These are phyloP conservation scores for Tetrapisispora taiwanensis DNA, from an alignment of 805 yeast genomes.

Conservation along the genomic window DNA sequence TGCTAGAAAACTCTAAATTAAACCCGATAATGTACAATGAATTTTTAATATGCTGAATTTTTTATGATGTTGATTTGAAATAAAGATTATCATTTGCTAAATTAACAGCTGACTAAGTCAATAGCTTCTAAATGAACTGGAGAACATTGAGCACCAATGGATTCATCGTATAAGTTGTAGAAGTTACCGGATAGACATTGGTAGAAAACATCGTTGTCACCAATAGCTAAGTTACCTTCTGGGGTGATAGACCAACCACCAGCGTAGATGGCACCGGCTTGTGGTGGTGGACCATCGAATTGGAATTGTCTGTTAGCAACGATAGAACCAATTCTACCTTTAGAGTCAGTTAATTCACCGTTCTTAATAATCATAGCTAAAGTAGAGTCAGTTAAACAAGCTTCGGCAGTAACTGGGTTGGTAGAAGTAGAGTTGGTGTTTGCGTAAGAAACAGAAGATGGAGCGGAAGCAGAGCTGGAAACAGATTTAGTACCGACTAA, in stretches of 20 bases:
- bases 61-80: slow-evolving; percentile 8
- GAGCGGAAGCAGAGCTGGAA: neutral
- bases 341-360: slow-evolving; percentile 39
- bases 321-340: slow-evolving; percentile 54
- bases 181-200: slow-evolving; percentile 65
- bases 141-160: slow-evolving; percentile 51
- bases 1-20: neutral
- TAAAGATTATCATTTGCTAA: neutral
- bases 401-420: slow-evolving; percentile 5
- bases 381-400: slow-evolving; percentile 33
- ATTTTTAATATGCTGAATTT: neutral
- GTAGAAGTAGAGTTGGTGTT: slow-evolving; percentile 29
- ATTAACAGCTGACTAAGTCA: slow-evolving; percentile 46
- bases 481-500: slow-evolving; percentile 11
- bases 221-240: slow-evolving; percentile 48
- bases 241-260: slow-evolving; percentile 44
- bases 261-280: slow-evolving; percentile 50
- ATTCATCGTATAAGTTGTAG: slow-evolving; percentile 65
- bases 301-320: slow-evolving; percentile 64
- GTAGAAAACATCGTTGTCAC: slow-evolving; percentile 46
- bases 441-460: slow-evolving; percentile 17
- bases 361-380: slow-evolving; percentile 41
- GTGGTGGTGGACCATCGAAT: slow-evolving; percentile 65
- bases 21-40: slow-evolving; percentile 2
- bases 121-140: slow-evolving; percentile 52